Evolutionary conservation across 2,329 filamentous ascomycete species (phyloP).

Genomic region (Cladophialophora carrionii): DNA sequence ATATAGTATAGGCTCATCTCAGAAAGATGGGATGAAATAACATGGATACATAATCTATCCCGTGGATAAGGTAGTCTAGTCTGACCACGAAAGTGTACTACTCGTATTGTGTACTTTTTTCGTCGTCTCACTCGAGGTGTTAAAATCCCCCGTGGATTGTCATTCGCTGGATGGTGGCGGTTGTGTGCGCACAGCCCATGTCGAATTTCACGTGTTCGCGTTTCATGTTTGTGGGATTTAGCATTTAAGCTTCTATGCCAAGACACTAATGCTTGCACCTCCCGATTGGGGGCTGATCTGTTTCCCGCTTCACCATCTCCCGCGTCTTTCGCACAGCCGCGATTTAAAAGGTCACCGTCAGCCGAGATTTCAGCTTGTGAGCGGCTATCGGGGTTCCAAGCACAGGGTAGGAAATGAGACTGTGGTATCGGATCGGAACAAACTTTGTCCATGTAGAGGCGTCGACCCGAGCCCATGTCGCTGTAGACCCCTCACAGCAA

Average conservation of each 20-base stretch:
- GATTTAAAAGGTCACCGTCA: not conserved
- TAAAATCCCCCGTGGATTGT: not conserved
- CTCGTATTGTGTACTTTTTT: no score
- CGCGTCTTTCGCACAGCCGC: not conserved
- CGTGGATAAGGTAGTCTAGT: no score
- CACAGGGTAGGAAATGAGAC: not conserved
- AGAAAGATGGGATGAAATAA: no score
- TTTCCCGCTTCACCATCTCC: not conserved
- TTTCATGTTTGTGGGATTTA: constrained; percentile 10
- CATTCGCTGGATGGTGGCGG: not conserved
- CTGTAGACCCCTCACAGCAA: not conserved
- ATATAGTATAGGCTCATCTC: no score
- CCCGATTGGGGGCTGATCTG: not conserved
- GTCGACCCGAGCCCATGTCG: not conserved
- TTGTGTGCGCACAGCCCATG: not conserved
- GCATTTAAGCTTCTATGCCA: constrained; percentile 11
- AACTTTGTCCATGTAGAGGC: not conserved
- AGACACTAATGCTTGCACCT: constrained; percentile 1
- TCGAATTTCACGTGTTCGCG: constrained; percentile 2
- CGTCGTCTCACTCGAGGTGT: constrained; percentile 2
- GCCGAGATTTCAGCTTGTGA: not conserved
- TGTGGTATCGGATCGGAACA: not conserved
- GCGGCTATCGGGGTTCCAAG: not conserved
- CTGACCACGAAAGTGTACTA: no score
- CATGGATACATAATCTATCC: no score